Evolutionary conservation across 768 basidiomycete genomes (phyloP).

Genomic region (Favolaschia claudopus): DNA sequence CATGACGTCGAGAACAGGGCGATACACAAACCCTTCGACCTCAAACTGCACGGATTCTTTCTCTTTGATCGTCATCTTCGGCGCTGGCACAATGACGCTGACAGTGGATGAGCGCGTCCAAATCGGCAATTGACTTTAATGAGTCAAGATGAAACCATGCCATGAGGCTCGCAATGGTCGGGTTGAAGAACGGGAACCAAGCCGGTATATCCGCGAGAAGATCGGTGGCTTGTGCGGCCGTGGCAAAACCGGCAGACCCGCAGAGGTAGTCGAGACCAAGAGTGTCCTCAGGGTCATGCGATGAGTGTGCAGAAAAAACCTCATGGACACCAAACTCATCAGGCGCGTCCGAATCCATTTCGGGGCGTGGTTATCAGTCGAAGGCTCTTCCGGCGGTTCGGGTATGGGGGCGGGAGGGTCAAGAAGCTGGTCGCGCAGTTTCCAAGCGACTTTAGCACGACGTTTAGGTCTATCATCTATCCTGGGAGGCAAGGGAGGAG

Average conservation of each 20-base stretch:
- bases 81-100: conserved; percentile 31
- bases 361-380: neutral
- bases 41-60: conserved; percentile 26
- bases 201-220: neutral
- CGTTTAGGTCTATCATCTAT: neutral
- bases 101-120: conserved; percentile 34
- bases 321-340: conserved; percentile 31
- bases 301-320: conserved; percentile 24
- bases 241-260: neutral
- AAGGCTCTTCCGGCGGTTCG: neutral
- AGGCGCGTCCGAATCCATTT: conserved; percentile 22
- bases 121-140: conserved; percentile 32
- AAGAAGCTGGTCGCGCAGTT: neutral
- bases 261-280: conserved; percentile 23
- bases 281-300: conserved; percentile 27
- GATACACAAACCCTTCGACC: conserved; percentile 28
- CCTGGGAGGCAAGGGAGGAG: no score
- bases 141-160: conserved; percentile 31
- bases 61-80: conserved; percentile 26
- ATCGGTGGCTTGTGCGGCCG: conserved; percentile 8
- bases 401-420: neutral
- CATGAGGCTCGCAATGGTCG: conserved; percentile 32
- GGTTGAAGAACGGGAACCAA: conserved; percentile 31
- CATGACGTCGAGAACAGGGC: conserved; percentile 24
- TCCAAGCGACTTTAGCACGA: neutral